Evolutionary conservation across 176 grass and related monocot genomes (phyloP).

Genomic region (Avena atlantica): DNA sequence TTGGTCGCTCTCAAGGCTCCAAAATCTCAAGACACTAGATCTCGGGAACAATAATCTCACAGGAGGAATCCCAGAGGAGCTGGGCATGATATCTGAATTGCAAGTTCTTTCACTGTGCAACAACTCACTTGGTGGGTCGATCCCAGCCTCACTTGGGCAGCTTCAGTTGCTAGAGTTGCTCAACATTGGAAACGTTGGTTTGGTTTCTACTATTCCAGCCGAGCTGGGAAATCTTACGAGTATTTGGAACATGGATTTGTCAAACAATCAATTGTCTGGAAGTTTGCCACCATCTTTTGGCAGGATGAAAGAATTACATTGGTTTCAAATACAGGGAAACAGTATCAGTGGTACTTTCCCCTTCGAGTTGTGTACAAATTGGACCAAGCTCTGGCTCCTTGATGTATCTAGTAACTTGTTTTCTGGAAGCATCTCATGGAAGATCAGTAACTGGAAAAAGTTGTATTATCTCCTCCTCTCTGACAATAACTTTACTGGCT

Average conservation of each 20-base stretch:
- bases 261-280: no score
- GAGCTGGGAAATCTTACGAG: background rate
- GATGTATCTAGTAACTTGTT: slow-evolving; percentile 42
- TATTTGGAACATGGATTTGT: no score
- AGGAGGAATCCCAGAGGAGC: no score
- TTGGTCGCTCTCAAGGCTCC: no score
- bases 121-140: background rate
- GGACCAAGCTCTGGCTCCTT: slow-evolving; percentile 36
- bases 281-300: no score
- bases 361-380: slow-evolving; percentile 35
- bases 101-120: no score
- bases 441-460: background rate
- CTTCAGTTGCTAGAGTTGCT: background rate
- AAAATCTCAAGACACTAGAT: no score
- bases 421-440: background rate
- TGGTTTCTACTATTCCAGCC: slow-evolving; percentile 26
- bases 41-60: no score
- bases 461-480: background rate
- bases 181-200: background rate
- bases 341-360: slow-evolving; percentile 33
- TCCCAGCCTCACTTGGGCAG: slow-evolving; percentile 5
- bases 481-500: background rate
- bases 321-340: background rate
- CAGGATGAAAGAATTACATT: no score
- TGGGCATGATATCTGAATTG: no score